Conservation (phyloP, 2,329 filamentous ascomycete species). For the Aspergillus sergii region DNA sequence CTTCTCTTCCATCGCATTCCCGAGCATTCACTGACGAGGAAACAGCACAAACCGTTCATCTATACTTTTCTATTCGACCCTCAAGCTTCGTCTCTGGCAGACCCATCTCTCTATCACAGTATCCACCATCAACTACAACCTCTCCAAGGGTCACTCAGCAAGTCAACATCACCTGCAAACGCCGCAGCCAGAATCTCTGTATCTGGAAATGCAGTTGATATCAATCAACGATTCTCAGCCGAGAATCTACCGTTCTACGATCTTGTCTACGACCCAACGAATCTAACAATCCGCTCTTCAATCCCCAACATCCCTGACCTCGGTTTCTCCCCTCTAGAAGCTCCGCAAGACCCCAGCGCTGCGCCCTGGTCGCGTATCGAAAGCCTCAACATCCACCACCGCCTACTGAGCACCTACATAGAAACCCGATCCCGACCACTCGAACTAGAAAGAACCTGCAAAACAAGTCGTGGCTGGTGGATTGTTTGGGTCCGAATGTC, state of each 20-base stretch:
- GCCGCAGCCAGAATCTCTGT: slow-evolving; percentile 41
- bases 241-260: slow-evolving; percentile 56
- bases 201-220: slow-evolving; percentile 35
- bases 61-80: slow-evolving; percentile 54
- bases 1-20: not conserved
- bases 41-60: slow-evolving; percentile 52
- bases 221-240: slow-evolving; percentile 31
- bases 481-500: slow-evolving; percentile 64
- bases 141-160: slow-evolving; percentile 49
- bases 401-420: slow-evolving; percentile 60
- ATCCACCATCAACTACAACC: slow-evolving; percentile 54
- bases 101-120: slow-evolving; percentile 49
- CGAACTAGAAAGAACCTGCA: slow-evolving; percentile 63
- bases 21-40: slow-evolving; percentile 10
- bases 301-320: slow-evolving; percentile 66
- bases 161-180: slow-evolving; percentile 49
- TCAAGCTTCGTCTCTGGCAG: slow-evolving; percentile 43
- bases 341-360: slow-evolving; percentile 10
- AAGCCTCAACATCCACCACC: slow-evolving; percentile 63
- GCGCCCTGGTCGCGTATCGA: slow-evolving; percentile 57
- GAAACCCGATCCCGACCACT: slow-evolving; percentile 50
- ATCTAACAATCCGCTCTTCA: slow-evolving; percentile 61
- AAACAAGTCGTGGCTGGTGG: slow-evolving; percentile 68
- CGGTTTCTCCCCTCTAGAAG: slow-evolving; percentile 34
- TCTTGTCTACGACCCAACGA: slow-evolving; percentile 62